Conservation (phyloP, 306 rosid species). For the Glycyrrhiza uralensis region DNA sequence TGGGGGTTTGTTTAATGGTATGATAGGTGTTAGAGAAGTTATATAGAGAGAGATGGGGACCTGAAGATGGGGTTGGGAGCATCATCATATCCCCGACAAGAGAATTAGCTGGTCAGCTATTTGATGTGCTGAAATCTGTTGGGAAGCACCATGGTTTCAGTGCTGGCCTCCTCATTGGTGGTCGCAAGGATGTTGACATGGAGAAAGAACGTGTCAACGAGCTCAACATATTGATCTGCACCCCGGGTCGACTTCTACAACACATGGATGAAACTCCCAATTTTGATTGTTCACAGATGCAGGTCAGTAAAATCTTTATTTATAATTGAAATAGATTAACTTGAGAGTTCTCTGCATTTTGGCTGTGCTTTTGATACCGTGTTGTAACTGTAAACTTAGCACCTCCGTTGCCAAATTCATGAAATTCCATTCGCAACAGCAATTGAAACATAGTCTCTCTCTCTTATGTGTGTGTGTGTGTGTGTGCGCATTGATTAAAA, state of each 20-base stretch:
- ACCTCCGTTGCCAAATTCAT: too few relatives aligned
- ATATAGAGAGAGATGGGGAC: slow-evolving; percentile 74
- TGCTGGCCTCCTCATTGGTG: slow-evolving; percentile 96
- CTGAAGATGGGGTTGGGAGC: slow-evolving; percentile 86
- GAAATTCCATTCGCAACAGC: too few relatives aligned
- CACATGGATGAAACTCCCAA: slow-evolving; percentile 96
- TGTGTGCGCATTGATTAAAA: too few relatives aligned
- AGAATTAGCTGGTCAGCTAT: slow-evolving; percentile 76
- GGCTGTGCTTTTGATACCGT: background rate
- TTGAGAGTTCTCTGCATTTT: background rate
- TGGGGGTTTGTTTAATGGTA: slow-evolving; percentile 18
- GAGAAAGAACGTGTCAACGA: slow-evolving; percentile 75
- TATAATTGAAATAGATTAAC: background rate
- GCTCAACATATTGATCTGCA: slow-evolving; percentile 83
- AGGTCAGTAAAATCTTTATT: slow-evolving; percentile 47
- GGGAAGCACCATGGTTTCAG: slow-evolving; percentile 79
- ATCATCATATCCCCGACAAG: slow-evolving; percentile 86
- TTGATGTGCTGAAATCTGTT: slow-evolving; percentile 63
- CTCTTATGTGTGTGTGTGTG: too few relatives aligned
- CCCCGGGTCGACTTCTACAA: slow-evolving; percentile 90
- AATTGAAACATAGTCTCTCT: too few relatives aligned
- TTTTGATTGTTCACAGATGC: slow-evolving; percentile 84
- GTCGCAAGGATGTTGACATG: slow-evolving; percentile 63
- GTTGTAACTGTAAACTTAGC: background rate
- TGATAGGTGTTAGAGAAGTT: slow-evolving; percentile 81